Percentiles rank a stretch among this genome's conserved stretches.
Conservation (phyloP, 352 stramenopile genomes). For the Peronospora farinosa region DNA sequence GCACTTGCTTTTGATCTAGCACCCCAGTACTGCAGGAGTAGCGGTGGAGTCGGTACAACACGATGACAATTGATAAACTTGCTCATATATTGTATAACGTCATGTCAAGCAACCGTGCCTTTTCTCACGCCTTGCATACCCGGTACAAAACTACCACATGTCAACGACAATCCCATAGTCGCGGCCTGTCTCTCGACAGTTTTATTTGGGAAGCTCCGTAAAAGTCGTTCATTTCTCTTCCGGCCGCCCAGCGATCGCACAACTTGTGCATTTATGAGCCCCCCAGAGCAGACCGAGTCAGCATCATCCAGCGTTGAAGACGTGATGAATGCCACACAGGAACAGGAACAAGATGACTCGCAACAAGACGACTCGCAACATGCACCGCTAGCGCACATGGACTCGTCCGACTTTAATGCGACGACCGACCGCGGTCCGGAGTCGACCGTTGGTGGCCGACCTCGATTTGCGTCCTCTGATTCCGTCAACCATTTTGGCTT, state of each 20-base stretch:
- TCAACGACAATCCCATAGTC: too few species aligned
- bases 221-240: neutral
- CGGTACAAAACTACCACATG: too few species aligned
- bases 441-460: slow-evolving; percentile 11
- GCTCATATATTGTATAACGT: too few species aligned
- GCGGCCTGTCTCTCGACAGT: neutral
- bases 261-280: slow-evolving; percentile 10
- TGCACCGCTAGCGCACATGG: slow-evolving; percentile 5
- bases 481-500: slow-evolving; percentile 40
- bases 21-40: too few species aligned
- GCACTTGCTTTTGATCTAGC: too few species aligned
- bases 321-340: slow-evolving; percentile 13
- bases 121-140: too few species aligned
- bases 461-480: slow-evolving; percentile 16
- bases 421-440: slow-evolving; percentile 26
- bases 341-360: slow-evolving; percentile 10
- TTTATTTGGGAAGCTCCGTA: neutral
- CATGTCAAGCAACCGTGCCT: too few species aligned
- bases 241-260: neutral
- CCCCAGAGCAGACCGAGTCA: slow-evolving; percentile 19
- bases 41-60: too few species aligned
- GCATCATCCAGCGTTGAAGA: slow-evolving; percentile 14
- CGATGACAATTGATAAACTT: too few species aligned
- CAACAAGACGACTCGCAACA: slow-evolving; percentile 6
- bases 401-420: slow-evolving; percentile 42